These are phyloP conservation scores for Pichia kluyveri DNA, from an alignment of 805 yeast species.

Conservation along the genomic window DNA sequence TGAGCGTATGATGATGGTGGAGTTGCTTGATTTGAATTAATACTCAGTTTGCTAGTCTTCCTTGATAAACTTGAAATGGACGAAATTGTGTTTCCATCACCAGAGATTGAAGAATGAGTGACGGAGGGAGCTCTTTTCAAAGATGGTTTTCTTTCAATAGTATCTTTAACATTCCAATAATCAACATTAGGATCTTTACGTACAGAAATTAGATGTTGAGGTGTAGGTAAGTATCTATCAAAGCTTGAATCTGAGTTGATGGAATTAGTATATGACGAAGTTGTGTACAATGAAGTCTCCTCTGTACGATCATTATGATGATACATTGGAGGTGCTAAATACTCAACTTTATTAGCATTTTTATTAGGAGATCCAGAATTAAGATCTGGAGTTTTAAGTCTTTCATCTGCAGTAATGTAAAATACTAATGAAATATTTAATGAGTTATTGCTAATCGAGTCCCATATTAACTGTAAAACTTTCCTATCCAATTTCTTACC, in stretches of 20 bases:
- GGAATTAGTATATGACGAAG: constrained; percentile 49
- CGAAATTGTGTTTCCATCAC: not conserved
- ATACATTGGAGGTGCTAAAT: not conserved
- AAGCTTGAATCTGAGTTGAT: constrained; percentile 34
- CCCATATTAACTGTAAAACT: constrained; percentile 4
- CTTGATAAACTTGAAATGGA: constrained; percentile 1
- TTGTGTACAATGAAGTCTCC: constrained; percentile 28
- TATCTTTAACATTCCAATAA: constrained; percentile 51
- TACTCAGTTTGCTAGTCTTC: constrained; percentile 6
- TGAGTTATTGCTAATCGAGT: not conserved
- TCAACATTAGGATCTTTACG: constrained; percentile 32
- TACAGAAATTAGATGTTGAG: constrained; percentile 49
- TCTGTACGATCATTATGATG: constrained; percentile 2
- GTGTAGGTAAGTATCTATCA: constrained; percentile 48
- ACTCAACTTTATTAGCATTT: constrained; percentile 1
- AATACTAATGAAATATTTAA: not conserved
- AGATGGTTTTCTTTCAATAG: constrained; percentile 15
- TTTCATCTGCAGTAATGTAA: constrained; percentile 1
- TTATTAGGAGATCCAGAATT: constrained; percentile 4
- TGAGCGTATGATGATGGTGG: not conserved
- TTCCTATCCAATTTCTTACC: constrained; percentile 6
- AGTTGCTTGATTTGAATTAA: not conserved
- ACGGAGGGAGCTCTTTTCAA: constrained; percentile 22
- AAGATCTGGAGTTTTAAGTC: not conserved
- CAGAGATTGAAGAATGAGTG: constrained; percentile 14